Conservation (phyloP, 768 basidiomycete genomes). For the Suillus americanus region DNA sequence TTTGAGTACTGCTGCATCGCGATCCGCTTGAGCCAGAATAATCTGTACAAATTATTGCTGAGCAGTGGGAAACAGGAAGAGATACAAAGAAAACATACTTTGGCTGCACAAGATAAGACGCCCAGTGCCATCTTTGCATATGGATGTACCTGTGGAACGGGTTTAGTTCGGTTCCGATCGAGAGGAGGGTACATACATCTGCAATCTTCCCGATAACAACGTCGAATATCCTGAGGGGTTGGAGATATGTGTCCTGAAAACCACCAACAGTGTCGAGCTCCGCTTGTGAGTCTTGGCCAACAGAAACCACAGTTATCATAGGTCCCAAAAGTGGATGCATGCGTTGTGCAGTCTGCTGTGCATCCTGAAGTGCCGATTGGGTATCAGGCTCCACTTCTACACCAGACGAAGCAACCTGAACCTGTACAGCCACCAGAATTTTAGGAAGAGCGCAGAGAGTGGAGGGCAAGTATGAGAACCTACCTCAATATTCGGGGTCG, state of each 20-base stretch:
- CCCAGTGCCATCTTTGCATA: conserved; percentile 6
- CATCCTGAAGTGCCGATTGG: neutral
- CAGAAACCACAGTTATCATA: neutral
- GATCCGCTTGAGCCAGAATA: conserved; percentile 1
- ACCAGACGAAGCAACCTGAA: neutral
- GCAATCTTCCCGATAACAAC: neutral
- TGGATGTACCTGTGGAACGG: conserved; percentile 2
- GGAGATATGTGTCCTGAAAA: neutral
- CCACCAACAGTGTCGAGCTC: neutral
- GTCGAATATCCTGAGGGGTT: conserved; percentile 5
- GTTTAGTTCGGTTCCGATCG: neutral
- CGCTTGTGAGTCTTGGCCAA: neutral
- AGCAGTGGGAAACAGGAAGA: neutral
- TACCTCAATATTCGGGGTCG: neutral
- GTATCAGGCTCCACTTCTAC: neutral
- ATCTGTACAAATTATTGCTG: neutral
- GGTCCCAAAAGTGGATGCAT: neutral
- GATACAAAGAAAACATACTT: neutral
- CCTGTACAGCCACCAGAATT: neutral
- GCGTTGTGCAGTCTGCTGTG: neutral
- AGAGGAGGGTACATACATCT: neutral
- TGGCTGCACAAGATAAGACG: neutral
- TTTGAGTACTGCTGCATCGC: neutral
- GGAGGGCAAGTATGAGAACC: neutral
- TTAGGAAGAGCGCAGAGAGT: neutral